Percentiles rank a stretch among this genome's conserved stretches.
Conservation (phyloP, 2,329 filamentous ascomycete species). For the Aspergillus fijiensis region DNA sequence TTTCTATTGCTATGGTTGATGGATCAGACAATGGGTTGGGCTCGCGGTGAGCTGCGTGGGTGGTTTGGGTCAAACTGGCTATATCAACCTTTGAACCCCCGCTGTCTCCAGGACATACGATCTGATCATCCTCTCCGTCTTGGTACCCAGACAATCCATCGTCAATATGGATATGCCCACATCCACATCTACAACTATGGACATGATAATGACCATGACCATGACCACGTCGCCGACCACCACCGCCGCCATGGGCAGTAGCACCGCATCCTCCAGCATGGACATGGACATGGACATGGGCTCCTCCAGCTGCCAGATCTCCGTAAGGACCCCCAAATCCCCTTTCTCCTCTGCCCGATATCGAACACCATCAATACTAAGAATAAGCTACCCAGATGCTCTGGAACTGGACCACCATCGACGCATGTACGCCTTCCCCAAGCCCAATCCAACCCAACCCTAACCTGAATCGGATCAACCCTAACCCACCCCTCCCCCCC, state of each 20-base stretch:
- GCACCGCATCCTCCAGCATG: constrained; percentile 13
- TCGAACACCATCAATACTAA: neutral
- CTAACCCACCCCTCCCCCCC: constrained; percentile 12
- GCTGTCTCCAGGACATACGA: neutral
- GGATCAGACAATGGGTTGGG: too few relatives aligned
- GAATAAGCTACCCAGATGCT: constrained; percentile 24
- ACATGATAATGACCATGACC: constrained; percentile 1
- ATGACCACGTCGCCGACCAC: constrained; percentile 11
- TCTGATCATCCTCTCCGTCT: too few relatives aligned
- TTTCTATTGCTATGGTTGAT: neutral
- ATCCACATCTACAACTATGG: neutral
- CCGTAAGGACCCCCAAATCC: constrained; percentile 15
- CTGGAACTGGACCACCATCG: constrained; percentile 32
- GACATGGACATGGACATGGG: constrained; percentile 60
- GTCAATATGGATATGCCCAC: neutral
- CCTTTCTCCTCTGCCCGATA: too few relatives aligned
- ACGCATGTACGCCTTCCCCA: constrained; percentile 21
- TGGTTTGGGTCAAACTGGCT: too few relatives aligned
- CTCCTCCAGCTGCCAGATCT: constrained; percentile 29
- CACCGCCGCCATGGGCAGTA: constrained; percentile 9
- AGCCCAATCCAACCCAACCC: neutral
- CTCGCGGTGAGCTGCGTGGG: too few relatives aligned
- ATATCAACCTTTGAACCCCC: too few relatives aligned
- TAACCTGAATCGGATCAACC: neutral
- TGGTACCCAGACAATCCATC: too few relatives aligned